Base-by-base conservation (phyloP, 257 asterid species). In the Solanum boliviense region DNA sequence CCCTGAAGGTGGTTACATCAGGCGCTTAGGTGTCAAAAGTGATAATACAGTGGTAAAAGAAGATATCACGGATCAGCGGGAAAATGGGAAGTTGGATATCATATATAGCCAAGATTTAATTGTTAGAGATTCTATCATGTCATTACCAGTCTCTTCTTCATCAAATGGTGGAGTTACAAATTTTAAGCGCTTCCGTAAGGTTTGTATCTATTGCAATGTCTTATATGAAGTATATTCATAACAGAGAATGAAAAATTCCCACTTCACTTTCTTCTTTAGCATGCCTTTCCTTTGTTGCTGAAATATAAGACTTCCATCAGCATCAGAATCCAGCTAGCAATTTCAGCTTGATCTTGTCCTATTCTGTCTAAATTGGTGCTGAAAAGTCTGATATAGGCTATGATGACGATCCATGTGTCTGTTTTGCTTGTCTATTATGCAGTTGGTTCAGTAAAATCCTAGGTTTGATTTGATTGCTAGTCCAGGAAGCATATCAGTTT, bases 181-280 rank as follows among this genome's bases (percentile, higher is more conserved):
- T 92, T 97, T 95, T 94, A 97, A 97, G 89, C 92, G 93, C 86
- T 97, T 97, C 92, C 90, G 97, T 88, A 97, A 96, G 99, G 99
- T 96, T 91, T 89, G 85, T 48, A 81, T 46, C 70, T 18, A 29
- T 81, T 27, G 41, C 20, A 29, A 10, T 81, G 85, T 48, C 44
- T 48, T 81, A 29, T 15, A 52, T 81, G 85, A 46, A 81, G 31
- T 48, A 81, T 81, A 81, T 46, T 29, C 41, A 18, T 48, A 46
- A 31, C 58, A 13, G 58, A 12, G 32, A n/a, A 38, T 46, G 15
- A n/a, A 76, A 38, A 38, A 23, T 75, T 38, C 18, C 58, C 11
- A 6, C 34, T 38, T 39, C 11, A 38, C 82, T 74, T 35, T 73
- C 83, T 75, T 9, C 2, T 9, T 75, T 9, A 75, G 29, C 82